Evolutionary conservation across 768 basidiomycete genomes (phyloP).

Genomic region (Chiua virens): DNA sequence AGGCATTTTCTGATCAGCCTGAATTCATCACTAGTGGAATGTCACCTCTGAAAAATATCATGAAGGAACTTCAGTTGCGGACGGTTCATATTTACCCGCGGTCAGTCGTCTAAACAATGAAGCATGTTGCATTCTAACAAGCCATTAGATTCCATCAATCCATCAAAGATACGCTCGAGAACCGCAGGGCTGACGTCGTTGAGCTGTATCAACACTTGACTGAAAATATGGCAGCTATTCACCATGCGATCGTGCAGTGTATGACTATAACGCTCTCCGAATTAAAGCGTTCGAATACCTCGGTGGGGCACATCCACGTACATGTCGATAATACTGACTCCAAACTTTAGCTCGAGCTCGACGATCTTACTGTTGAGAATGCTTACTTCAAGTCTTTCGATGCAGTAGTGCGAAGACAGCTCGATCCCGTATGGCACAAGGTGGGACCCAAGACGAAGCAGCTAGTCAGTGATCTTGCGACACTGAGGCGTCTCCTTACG

Average conservation of each 20-base stretch:
- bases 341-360: constrained; percentile 77
- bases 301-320: constrained; percentile 35
- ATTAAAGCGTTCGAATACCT: constrained; percentile 83
- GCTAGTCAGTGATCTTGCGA: constrained; percentile 84
- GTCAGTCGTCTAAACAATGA: constrained; percentile 38
- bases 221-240: constrained; percentile 87
- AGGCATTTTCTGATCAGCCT: constrained; percentile 96
- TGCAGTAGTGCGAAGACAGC: constrained; percentile 78
- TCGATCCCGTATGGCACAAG: constrained; percentile 96
- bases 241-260: constrained; percentile 88
- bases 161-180: constrained; percentile 79
- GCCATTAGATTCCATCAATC: constrained; percentile 79
- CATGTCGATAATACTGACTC: not conserved
- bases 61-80: constrained; percentile 89
- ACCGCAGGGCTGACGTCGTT: constrained; percentile 85
- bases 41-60: constrained; percentile 86
- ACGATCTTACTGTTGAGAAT: constrained; percentile 89
- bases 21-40: constrained; percentile 92
- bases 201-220: constrained; percentile 88
- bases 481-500: constrained; percentile 79
- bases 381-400: constrained; percentile 96
- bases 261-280: constrained; percentile 90
- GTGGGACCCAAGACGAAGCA: constrained; percentile 92
- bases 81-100: constrained; percentile 92
- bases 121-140: not conserved